Conservation (phyloP, 768 basidiomycete genomes). For the Fomitopsis pulvina region DNA sequence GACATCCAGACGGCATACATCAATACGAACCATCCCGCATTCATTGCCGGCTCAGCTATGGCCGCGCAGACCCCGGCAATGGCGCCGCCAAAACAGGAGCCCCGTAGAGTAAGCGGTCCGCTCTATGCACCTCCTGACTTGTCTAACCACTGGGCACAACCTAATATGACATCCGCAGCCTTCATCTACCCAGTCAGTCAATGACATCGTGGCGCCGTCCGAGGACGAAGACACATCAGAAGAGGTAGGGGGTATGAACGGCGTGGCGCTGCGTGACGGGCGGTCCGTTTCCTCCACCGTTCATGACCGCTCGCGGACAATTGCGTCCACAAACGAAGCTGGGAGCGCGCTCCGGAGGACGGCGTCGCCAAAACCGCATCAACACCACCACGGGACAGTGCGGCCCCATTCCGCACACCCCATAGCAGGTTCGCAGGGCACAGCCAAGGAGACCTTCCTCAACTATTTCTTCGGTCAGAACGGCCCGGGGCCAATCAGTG, state of each 20-base stretch:
- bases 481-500: slow-evolving; percentile 66
- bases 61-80: slow-evolving; percentile 44
- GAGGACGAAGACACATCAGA: slow-evolving; percentile 62
- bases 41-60: slow-evolving; percentile 72
- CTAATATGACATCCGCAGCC: slow-evolving; percentile 40
- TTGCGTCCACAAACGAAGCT: slow-evolving; percentile 28
- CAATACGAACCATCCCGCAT: slow-evolving; percentile 97
- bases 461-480: slow-evolving; percentile 98
- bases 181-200: slow-evolving; percentile 54
- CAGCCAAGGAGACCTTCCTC: slow-evolving; percentile 86
- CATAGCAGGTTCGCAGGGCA: slow-evolving; percentile 13
- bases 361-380: slow-evolving; percentile 17
- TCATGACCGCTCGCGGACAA: slow-evolving; percentile 64
- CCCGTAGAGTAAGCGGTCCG: slow-evolving; percentile 47
- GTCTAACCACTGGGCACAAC: slow-evolving; percentile 15
- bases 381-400: slow-evolving; percentile 26
- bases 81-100: slow-evolving; percentile 36
- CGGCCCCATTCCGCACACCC: slow-evolving; percentile 10
- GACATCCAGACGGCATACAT: slow-evolving; percentile 98
- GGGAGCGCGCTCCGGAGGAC: slow-evolving; percentile 14
- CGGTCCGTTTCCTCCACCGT: slow-evolving; percentile 75
- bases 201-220: slow-evolving; percentile 47
- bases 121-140: background rate
- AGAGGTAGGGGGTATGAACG: slow-evolving; percentile 47
- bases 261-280: slow-evolving; percentile 43